Conservation (phyloP, 2,329 filamentous ascomycete species). For the Cordyceps farinosa region DNA sequence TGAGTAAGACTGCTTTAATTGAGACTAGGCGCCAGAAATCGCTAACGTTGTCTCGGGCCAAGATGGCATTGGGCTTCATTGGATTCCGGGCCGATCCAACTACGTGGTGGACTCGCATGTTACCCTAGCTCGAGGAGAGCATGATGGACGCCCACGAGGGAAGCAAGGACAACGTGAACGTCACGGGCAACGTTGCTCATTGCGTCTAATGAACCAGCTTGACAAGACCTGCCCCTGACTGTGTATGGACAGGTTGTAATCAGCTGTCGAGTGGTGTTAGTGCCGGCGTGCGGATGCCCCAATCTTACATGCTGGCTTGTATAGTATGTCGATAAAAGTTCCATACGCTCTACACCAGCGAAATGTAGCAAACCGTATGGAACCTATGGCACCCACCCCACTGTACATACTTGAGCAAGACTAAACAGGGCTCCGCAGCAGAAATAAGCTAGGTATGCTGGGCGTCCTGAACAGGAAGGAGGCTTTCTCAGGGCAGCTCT, state of each 20-base stretch:
- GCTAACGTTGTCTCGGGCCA: slow-evolving; percentile 7
- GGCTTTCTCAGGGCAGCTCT: neutral
- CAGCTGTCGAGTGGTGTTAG: neutral
- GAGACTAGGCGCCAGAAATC: neutral
- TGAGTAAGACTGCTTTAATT: neutral
- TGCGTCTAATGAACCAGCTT: neutral
- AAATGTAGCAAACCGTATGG: too few species aligned
- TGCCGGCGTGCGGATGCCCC: neutral
- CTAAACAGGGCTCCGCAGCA: neutral
- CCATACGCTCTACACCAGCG: too few species aligned
- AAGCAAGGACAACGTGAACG: neutral
- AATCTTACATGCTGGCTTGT: neutral
- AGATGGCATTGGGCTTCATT: neutral
- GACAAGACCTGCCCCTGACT: neutral
- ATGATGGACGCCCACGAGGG: neutral
- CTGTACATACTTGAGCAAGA: neutral
- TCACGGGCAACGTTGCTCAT: slow-evolving; percentile 11
- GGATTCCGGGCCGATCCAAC: neutral
- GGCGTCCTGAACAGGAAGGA: slow-evolving; percentile 6
- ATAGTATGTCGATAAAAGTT: too few species aligned
- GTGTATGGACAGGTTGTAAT: neutral
- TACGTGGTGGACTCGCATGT: neutral
- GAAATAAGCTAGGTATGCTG: slow-evolving; percentile 2
- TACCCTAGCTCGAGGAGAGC: neutral
- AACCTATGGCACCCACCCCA: too few species aligned